Conservation (phyloP, 352 stramenopile species). For the Phytopythium montanum region DNA sequence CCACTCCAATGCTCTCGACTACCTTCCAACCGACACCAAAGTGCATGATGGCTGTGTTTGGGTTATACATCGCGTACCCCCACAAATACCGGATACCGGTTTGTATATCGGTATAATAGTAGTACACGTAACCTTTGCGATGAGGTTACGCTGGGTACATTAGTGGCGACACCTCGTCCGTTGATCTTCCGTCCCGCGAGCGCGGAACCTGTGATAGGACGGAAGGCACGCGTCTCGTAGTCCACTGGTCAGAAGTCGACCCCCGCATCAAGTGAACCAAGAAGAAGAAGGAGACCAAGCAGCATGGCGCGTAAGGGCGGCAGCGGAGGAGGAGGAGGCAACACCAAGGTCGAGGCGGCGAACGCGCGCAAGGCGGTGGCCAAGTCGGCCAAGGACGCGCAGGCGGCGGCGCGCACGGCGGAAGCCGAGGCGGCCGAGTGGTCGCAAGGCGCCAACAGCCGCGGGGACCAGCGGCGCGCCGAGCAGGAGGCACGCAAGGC, state of each 20-base stretch:
- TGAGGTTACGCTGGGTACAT: neutral
- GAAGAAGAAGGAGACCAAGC: slow-evolving; percentile 3
- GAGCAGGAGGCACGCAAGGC: slow-evolving; percentile 58
- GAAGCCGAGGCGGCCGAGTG: slow-evolving; percentile 40
- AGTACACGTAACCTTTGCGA: too few relatives aligned
- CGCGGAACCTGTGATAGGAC: neutral
- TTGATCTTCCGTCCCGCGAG: neutral
- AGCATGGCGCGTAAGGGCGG: slow-evolving; percentile 26
- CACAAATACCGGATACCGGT: too few relatives aligned
- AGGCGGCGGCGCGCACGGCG: slow-evolving; percentile 36
- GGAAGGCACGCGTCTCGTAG: slow-evolving; percentile 3
- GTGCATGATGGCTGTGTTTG: neutral
- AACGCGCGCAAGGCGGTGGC: slow-evolving; percentile 66
- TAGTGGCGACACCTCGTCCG: neutral
- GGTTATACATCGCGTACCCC: neutral
- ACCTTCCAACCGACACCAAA: neutral
- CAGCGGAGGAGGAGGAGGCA: slow-evolving; percentile 45
- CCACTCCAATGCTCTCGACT: neutral
- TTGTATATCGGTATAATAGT: too few relatives aligned
- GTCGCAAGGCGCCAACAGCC: slow-evolving; percentile 48
- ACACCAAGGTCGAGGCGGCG: slow-evolving; percentile 73
- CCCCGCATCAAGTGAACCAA: neutral
- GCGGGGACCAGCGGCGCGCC: slow-evolving; percentile 34
- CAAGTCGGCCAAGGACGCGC: slow-evolving; percentile 54
- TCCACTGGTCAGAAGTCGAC: neutral